These are phyloP conservation scores for Fusarium euwallaceae DNA, from an alignment of 2,329 filamentous ascomycete genomes.

Conservation along the genomic window DNA sequence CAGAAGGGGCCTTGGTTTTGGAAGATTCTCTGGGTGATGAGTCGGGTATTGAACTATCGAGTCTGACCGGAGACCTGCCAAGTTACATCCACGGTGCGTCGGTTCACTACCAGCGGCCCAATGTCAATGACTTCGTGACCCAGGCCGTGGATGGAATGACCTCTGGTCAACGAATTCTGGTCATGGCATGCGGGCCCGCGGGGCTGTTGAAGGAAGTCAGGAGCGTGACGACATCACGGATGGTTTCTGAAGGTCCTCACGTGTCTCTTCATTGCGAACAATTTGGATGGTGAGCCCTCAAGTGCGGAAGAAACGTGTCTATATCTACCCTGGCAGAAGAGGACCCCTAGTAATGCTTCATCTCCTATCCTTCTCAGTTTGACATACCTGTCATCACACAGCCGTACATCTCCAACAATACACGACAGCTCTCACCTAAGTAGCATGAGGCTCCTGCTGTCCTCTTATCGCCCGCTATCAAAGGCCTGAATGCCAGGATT, in stretches of 20 bases:
- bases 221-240: background rate
- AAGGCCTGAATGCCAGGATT: background rate
- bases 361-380: background rate
- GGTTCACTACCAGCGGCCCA: background rate
- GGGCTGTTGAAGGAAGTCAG: background rate
- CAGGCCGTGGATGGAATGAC: background rate
- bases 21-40: background rate
- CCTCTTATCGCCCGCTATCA: background rate
- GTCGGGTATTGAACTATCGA: background rate
- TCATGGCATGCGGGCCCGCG: background rate
- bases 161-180: background rate
- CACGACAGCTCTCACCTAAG: background rate
- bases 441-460: background rate
- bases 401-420: background rate
- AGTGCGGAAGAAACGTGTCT: background rate
- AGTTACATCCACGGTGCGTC: background rate
- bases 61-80: background rate
- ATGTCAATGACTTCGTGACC: background rate
- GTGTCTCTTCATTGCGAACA: background rate
- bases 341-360: background rate
- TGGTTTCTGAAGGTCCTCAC: background rate
- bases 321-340: background rate
- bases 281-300: background rate
- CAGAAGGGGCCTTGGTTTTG: background rate
- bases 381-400: background rate